Base-by-base conservation (phyloP, 805 yeast genomes). In the Yarrowia sp. region DNA sequence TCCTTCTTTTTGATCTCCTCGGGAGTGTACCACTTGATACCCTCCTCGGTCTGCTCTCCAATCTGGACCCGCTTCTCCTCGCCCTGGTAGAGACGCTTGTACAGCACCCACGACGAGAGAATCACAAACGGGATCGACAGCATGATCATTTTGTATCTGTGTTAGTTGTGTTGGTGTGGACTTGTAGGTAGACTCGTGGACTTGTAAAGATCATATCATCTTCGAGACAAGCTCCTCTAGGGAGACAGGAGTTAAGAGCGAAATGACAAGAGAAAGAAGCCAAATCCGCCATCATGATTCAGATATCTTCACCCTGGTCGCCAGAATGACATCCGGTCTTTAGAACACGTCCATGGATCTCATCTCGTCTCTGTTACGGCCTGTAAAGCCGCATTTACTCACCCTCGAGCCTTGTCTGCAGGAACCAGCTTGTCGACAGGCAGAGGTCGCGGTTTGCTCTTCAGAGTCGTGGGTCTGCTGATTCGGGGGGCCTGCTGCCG, bases 11-110 rank as follows among this genome's bases (percentile, higher is more conserved):
- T 35, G 32, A 35, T 33, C 24, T 51, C 58, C 32, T 51, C 58
- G 8, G 41, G 58, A 4, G 42, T 24, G 42, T 8, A 51, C 58
- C 58, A 51, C 18, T 29, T 16, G 18, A 51, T 24, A 0, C 83
- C 83, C 56, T 79, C 82, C 1, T 71, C 71, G 1, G 78, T 76
- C 63, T 73, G 71, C 44, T 77, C 81, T 10, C 84, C 84, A 41
- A 75, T 69, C 66, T 81, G 84, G 3, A 73, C 72, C 31, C 74
- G 73, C 63, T 80, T 71, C 49, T 78, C 80, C 16, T 76, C 74
- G 5, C 81, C 81, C 12, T n/a, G 22, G 56, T 49, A 49, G 1
- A 49, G 29, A 32, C 56, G 56, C 35, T 51, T 51, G 58, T 51
- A 51, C 6, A 51, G 33, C 6, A 51, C 24, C 4, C 3, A 33